phyloP scores from a whole-genome alignment of 2,329 filamentous ascomycete species.

The Fusarium marasasianum region DNA sequence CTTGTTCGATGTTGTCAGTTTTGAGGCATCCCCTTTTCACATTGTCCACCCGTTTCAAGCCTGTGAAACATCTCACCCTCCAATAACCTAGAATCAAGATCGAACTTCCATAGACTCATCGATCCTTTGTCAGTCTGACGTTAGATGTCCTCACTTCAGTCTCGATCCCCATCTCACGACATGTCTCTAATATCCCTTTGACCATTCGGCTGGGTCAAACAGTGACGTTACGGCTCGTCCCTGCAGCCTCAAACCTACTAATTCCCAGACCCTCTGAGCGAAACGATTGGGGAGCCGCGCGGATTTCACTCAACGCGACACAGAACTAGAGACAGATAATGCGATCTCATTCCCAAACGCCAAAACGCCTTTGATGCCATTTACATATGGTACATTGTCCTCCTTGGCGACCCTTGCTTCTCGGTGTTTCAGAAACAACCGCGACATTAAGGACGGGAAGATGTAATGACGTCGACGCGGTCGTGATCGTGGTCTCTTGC shows the following conservation, averaged over 20 bases:
- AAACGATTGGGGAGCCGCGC: not conserved
- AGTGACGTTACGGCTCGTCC: slow-evolving; percentile 30
- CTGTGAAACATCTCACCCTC: slow-evolving; percentile 33
- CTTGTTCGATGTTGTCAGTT: slow-evolving; percentile 1
- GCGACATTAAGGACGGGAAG: not conserved
- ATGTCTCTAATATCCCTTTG: slow-evolving; percentile 3
- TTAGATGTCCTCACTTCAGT: slow-evolving; percentile 13
- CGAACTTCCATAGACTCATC: slow-evolving; percentile 30
- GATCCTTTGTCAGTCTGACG: slow-evolving; percentile 5
- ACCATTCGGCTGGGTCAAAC: slow-evolving; percentile 10
- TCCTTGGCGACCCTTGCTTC: slow-evolving; percentile 26
- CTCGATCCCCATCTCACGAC: slow-evolving; percentile 6
- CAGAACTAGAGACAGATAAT: slow-evolving; percentile 1
- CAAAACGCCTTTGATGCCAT: slow-evolving; percentile 25
- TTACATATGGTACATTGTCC: slow-evolving; percentile 19
- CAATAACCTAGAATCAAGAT: slow-evolving; percentile 18
- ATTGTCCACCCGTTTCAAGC: slow-evolving; percentile 8
- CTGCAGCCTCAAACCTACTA: slow-evolving; percentile 14
- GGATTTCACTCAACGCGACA: not conserved
- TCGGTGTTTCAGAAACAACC: slow-evolving; percentile 1
- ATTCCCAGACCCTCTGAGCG: not conserved
- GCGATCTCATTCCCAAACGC: slow-evolving; percentile 18
- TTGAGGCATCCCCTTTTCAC: slow-evolving; percentile 1
- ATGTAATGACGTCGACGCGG: slow-evolving; percentile 14
- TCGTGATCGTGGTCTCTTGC: slow-evolving; percentile 4